These are phyloP conservation scores for Lichtheimia ramosa DNA, from an alignment of 371 early-diverging fungal species.

Conservation along the genomic window DNA sequence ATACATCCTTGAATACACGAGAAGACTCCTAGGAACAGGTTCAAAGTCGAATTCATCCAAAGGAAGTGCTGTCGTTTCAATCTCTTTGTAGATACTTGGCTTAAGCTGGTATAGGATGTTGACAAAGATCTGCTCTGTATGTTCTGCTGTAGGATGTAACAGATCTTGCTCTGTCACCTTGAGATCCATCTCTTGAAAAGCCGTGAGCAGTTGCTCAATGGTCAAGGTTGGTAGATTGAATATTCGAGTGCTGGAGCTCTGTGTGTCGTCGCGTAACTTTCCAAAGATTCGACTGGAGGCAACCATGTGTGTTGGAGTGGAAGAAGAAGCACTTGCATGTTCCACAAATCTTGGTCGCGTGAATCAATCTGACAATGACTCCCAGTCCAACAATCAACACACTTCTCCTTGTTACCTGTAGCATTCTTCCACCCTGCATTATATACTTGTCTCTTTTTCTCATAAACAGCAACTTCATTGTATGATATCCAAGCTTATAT, in stretches of 20 bases:
- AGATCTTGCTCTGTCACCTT: slow-evolving; percentile 19
- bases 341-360: too few species aligned
- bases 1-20: background rate
- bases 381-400: too few species aligned
- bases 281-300: too few species aligned
- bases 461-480: too few species aligned
- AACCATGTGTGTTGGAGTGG: too few species aligned
- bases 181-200: slow-evolving; percentile 18
- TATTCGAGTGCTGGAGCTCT: background rate
- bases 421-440: too few species aligned
- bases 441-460: too few species aligned
- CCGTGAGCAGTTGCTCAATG: slow-evolving; percentile 6
- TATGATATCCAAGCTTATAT: too few species aligned
- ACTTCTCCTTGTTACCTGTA: too few species aligned
- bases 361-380: too few species aligned
- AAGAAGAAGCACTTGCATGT: too few species aligned
- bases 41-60: background rate
- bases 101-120: slow-evolving; percentile 7
- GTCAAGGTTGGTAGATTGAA: slow-evolving; percentile 17
- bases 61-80: background rate
- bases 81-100: background rate
- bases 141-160: slow-evolving; percentile 18
- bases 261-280: background rate
- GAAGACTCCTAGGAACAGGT: too few species aligned
- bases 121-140: slow-evolving; percentile 18